A percentile compares a stretch with the other conserved stretches of the same genome.
These are phyloP conservation scores for Solanum lycopersicoides DNA, from an alignment of 257 asterid genomes.

Conservation along the genomic window DNA sequence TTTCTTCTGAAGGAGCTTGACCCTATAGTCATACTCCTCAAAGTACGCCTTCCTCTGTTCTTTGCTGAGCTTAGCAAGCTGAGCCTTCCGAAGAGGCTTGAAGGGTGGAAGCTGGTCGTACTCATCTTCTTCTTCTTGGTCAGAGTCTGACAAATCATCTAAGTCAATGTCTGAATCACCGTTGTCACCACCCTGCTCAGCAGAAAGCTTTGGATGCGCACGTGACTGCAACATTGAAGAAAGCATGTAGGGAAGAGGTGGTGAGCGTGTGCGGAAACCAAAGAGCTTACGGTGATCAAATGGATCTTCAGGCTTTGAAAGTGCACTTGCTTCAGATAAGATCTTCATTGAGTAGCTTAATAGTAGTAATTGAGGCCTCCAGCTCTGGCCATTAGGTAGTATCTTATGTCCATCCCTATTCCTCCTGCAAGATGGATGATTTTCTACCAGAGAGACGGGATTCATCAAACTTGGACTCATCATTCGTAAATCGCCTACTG, in stretches of 20 bases:
- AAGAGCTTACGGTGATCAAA: conserved; percentile 72
- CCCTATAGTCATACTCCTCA: conserved; percentile 90
- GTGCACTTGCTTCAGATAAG: conserved; percentile 58
- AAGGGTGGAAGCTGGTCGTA: conserved; percentile 98
- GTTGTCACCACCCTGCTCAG: conserved; percentile 68
- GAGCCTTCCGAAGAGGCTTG: conserved; percentile 72
- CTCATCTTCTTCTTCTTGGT: conserved; percentile 81
- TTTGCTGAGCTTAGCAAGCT: conserved; percentile 54
- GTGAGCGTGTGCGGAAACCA: conserved; percentile 69
- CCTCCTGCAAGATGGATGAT: conserved; percentile 77
- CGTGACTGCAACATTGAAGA: conserved; percentile 93
- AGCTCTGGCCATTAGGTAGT: conserved; percentile 86
- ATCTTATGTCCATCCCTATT: conserved; percentile 90
- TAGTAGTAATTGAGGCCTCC: conserved; percentile 87
- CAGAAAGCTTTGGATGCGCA: conserved; percentile 72
- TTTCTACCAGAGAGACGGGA: conserved; percentile 86
- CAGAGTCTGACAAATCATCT: conserved; percentile 75
- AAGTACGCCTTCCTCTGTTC: conserved; percentile 85
- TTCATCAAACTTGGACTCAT: conserved; percentile 83
- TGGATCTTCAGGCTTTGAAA: conserved; percentile 69
- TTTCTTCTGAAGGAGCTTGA: conserved; percentile 90
- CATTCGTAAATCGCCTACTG: conserved; percentile 78
- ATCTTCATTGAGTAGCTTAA: conserved; percentile 83
- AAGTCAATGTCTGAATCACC: conserved; percentile 82
- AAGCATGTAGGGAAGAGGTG: conserved; percentile 90